phyloP scores from a whole-genome alignment of 192 early-diverging fungal species.

The Diversispora epigaea region DNA sequence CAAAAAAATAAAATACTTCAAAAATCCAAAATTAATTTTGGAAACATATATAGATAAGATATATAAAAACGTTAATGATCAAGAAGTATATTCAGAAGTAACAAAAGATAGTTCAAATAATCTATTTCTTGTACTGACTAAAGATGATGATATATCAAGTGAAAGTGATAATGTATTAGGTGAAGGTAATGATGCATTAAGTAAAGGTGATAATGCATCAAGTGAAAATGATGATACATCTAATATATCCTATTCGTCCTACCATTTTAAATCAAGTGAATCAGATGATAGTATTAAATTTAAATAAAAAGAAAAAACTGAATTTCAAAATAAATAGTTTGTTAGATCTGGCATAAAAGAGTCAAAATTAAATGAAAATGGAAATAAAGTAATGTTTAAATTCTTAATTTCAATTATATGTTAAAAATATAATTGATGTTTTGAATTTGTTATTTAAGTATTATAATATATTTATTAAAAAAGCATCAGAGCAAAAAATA shows the following conservation, averaged over 20 bases:
- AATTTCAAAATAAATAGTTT: neutral
- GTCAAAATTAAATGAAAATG: neutral
- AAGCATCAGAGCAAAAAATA: neutral
- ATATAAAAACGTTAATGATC: neutral
- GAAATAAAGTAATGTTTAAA: constrained; percentile 14
- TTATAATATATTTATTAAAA: neutral
- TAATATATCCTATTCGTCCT: neutral
- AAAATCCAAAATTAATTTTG: no score
- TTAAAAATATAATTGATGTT: neutral
- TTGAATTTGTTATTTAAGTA: neutral
- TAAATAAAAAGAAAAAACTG: constrained; percentile 1
- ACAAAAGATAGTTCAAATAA: neutral
- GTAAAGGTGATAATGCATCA: no score
- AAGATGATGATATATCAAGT: neutral
- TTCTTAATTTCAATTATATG: constrained; percentile 1
- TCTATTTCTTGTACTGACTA: neutral
- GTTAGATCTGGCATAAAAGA: constrained; percentile 13
- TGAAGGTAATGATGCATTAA: neutral
- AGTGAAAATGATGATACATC: neutral
- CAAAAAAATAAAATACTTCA: no score
- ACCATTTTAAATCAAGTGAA: neutral
- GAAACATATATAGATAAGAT: no score
- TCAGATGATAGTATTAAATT: neutral
- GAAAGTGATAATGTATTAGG: neutral
- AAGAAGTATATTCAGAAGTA: neutral